These are phyloP conservation scores for Coprinopsis marcescibilis DNA, from an alignment of 768 basidiomycete genomes.

Conservation along the genomic window DNA sequence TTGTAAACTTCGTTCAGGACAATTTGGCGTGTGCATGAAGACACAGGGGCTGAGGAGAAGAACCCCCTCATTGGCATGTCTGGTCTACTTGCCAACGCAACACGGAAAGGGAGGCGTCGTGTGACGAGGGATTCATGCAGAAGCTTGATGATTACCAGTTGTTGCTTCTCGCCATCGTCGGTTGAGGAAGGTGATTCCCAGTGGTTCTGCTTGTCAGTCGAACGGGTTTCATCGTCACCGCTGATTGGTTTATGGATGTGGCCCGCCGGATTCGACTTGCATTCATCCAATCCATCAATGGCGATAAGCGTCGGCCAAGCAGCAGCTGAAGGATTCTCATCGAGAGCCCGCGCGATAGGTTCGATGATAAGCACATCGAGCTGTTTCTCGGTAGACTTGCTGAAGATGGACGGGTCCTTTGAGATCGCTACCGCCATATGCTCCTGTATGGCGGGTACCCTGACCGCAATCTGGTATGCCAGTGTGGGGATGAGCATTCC, in stretches of 20 bases:
- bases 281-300: conserved; percentile 12
- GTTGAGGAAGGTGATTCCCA: too few relatives aligned
- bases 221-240: too few relatives aligned
- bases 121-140: too few relatives aligned
- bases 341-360: not conserved
- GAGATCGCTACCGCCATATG: not conserved
- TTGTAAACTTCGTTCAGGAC: not conserved
- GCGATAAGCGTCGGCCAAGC: conserved; percentile 1
- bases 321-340: not conserved
- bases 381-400: not conserved
- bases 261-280: too few relatives aligned
- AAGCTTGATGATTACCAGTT: not conserved
- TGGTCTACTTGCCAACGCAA: conserved; percentile 6
- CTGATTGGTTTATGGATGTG: too few relatives aligned
- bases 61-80: not conserved
- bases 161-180: not conserved
- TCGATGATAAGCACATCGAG: not conserved
- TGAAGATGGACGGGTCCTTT: conserved; percentile 3
- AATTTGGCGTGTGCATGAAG: not conserved
- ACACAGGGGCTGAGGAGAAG: not conserved
- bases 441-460: not conserved
- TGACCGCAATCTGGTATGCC: conserved; percentile 2
- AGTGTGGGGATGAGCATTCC: conserved; percentile 3
- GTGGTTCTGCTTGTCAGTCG: too few relatives aligned
- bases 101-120: not conserved